Percentiles rank a stretch among this genome's conserved stretches.
These are phyloP conservation scores for Emmonsiellopsis sp. DNA, from an alignment of 2,329 filamentous ascomycete species.

Conservation along the genomic window DNA sequence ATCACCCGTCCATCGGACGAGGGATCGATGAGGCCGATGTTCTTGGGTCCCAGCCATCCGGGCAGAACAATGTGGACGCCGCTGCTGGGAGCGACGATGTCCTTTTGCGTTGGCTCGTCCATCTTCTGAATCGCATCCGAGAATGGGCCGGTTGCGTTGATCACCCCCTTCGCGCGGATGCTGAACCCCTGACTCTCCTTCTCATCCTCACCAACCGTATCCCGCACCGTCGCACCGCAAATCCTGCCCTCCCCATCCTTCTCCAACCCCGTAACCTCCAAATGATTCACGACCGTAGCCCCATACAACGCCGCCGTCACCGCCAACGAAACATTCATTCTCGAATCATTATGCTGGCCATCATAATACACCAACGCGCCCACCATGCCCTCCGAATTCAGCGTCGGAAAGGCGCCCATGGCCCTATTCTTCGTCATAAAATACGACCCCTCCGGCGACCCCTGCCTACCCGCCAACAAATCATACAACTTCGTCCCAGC, in stretches of 20 bases:
- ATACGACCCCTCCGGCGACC: constrained; percentile 62
- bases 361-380: constrained; percentile 72
- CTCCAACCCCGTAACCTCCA: constrained; percentile 58
- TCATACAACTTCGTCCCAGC: constrained; percentile 60
- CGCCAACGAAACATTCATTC: constrained; percentile 69
- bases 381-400: constrained; percentile 60
- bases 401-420: constrained; percentile 66
- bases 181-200: constrained; percentile 47
- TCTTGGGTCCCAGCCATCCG: constrained; percentile 62
- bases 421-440: constrained; percentile 70
- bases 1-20: constrained; percentile 70
- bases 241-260: constrained; percentile 58
- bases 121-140: constrained; percentile 65
- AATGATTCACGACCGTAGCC: constrained; percentile 61
- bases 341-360: constrained; percentile 68
- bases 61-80: constrained; percentile 68
- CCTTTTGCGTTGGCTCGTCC: constrained; percentile 54
- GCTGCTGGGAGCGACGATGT: constrained; percentile 64
- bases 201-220: constrained; percentile 50
- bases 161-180: constrained; percentile 60
- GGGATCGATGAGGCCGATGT: constrained; percentile 69
- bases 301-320: constrained; percentile 69
- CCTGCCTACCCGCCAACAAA: constrained; percentile 63
- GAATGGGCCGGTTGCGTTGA: constrained; percentile 73
- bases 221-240: constrained; percentile 56